phyloP scores from a whole-genome alignment of 805 yeast species.

The Pichia exigua region DNA sequence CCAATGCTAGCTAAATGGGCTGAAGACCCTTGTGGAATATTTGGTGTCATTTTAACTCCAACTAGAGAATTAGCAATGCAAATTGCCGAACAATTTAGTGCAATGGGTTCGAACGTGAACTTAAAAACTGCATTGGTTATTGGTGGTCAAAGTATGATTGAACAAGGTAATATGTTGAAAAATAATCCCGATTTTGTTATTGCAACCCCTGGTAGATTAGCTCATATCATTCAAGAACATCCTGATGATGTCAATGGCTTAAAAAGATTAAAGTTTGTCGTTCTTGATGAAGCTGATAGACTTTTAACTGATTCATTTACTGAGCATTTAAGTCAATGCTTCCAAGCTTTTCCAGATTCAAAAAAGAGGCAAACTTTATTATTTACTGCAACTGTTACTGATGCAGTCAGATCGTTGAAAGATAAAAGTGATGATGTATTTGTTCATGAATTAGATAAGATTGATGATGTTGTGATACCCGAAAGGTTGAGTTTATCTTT shows the following conservation, averaged over 20 bases:
- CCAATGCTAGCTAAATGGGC: constrained; percentile 96
- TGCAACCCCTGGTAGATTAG: constrained; percentile 95
- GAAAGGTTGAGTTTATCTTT: constrained; percentile 56
- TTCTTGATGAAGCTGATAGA: constrained; percentile 94
- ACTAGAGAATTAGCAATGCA: constrained; percentile 92
- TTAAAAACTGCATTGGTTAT: constrained; percentile 76
- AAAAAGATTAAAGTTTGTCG: constrained; percentile 70
- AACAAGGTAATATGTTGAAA: constrained; percentile 76
- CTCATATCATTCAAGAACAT: constrained; percentile 82
- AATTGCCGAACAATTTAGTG: constrained; percentile 93
- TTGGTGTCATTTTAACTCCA: constrained; percentile 84
- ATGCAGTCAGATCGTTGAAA: constrained; percentile 74
- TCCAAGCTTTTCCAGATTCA: constrained; percentile 63
- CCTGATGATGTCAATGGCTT: constrained; percentile 80
- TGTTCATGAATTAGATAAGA: constrained; percentile 66
- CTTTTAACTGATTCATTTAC: constrained; percentile 78
- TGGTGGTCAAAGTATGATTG: constrained; percentile 93
- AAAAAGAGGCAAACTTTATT: constrained; percentile 75
- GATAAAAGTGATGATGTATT: constrained; percentile 55
- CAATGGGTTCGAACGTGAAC: constrained; percentile 85
- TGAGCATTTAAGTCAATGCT: constrained; percentile 65
- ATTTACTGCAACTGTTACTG: constrained; percentile 95
- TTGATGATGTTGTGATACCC: constrained; percentile 77
- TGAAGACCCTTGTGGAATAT: constrained; percentile 88
- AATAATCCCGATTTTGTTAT: constrained; percentile 86